These are phyloP conservation scores for Saccharomycopsis fibuligera DNA, from an alignment of 805 yeast species.

Conservation along the genomic window DNA sequence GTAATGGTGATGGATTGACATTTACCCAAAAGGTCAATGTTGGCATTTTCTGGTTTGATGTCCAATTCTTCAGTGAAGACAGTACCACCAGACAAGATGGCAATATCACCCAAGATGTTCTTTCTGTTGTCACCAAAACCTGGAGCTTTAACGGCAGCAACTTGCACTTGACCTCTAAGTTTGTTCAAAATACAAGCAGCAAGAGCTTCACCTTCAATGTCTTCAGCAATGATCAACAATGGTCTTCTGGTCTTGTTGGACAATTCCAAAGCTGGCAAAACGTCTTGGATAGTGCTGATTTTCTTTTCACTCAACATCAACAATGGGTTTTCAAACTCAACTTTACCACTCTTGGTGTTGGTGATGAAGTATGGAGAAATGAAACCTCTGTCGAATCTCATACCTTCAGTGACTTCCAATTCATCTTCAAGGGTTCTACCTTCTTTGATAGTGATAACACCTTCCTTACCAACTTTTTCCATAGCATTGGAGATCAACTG, in stretches of 20 bases:
- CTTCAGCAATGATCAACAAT: slow-evolving; percentile 88
- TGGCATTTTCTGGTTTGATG: slow-evolving; percentile 91
- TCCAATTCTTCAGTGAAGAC: slow-evolving; percentile 83
- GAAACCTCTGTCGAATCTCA: slow-evolving; percentile 97
- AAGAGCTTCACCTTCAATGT: slow-evolving; percentile 94
- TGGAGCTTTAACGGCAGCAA: slow-evolving; percentile 96
- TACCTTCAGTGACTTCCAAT: slow-evolving; percentile 95
- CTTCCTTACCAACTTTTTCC: slow-evolving; percentile 99
- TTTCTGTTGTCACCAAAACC: slow-evolving; percentile 99
- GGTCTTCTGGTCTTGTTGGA: slow-evolving; percentile 94
- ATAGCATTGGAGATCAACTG: slow-evolving; percentile 86
- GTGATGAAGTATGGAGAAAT: slow-evolving; percentile 96
- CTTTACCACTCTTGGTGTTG: slow-evolving; percentile 86
- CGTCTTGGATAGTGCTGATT: slow-evolving; percentile 82
- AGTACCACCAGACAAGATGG: slow-evolving; percentile 91
- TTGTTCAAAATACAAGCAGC: slow-evolving; percentile 97
- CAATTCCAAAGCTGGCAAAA: slow-evolving; percentile 86
- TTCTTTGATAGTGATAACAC: slow-evolving; percentile 96
- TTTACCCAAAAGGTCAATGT: slow-evolving; percentile 82
- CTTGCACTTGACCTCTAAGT: slow-evolving; percentile 97
- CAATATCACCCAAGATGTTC: slow-evolving; percentile 92
- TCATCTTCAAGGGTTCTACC: slow-evolving; percentile 96
- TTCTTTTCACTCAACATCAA: slow-evolving; percentile 87
- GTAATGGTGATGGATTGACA: slow-evolving; percentile 89
- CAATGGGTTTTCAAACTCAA: slow-evolving; percentile 91